These are phyloP conservation scores for Heritiera littoralis DNA, from an alignment of 345 rosid species.

Conservation along the genomic window DNA sequence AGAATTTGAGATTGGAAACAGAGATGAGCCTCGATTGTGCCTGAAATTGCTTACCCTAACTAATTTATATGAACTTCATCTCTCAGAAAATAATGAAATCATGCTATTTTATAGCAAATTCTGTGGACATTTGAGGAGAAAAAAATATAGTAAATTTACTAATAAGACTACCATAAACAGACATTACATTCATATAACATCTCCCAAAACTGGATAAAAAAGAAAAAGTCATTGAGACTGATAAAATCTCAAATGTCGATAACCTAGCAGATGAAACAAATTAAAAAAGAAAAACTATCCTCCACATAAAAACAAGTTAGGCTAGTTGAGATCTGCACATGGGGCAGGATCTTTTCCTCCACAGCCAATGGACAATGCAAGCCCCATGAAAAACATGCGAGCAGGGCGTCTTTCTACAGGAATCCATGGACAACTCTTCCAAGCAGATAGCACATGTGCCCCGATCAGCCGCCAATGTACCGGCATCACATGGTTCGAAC, in stretches of 20 bases:
- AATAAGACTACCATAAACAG: neutral
- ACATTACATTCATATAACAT: neutral
- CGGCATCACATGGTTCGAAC: neutral
- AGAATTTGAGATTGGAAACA: neutral
- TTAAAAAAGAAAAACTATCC: neutral
- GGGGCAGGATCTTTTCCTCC: conserved; percentile 12
- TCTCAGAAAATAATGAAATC: too few species aligned
- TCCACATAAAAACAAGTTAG: neutral
- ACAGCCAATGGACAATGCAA: neutral
- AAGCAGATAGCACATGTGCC: neutral
- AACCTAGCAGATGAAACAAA: neutral
- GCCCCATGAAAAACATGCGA: neutral
- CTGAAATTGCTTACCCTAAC: neutral
- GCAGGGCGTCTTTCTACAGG: conserved; percentile 3
- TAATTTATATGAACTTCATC: too few species aligned
- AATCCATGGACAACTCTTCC: neutral
- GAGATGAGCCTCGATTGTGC: neutral
- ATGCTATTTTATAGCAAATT: neutral
- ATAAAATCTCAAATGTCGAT: neutral
- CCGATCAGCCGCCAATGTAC: neutral
- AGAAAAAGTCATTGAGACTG: neutral
- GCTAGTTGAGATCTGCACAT: neutral
- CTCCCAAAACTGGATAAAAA: too few species aligned
- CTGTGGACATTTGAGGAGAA: neutral
- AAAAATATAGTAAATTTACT: neutral